Percentiles rank a stretch among this genome's conserved stretches.
Conservation (phyloP, 2,329 filamentous ascomycete species). For the Aspergillus sergii region DNA sequence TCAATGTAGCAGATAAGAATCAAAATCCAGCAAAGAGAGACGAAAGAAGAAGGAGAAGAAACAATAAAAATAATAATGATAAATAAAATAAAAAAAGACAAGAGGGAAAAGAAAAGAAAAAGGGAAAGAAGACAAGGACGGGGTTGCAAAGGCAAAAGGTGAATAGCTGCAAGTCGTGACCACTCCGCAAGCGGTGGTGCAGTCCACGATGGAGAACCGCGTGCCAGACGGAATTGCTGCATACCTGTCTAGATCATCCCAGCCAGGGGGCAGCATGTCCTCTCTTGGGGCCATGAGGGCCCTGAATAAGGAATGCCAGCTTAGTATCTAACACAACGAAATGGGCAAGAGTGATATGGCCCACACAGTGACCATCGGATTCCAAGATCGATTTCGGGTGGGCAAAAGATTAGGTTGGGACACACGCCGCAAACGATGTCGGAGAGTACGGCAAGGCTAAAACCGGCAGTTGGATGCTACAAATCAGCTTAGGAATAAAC, state of each 20-base stretch:
- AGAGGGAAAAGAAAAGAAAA: background rate
- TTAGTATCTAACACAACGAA: conserved; percentile 10
- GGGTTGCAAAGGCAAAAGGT: background rate
- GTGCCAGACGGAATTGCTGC: conserved; percentile 9
- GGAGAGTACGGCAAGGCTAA: conserved; percentile 19
- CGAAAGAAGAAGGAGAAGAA: conserved; percentile 34
- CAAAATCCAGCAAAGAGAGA: background rate
- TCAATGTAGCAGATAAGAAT: background rate
- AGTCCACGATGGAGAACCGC: background rate
- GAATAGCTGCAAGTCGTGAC: conserved; percentile 1
- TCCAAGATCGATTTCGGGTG: conserved; percentile 9
- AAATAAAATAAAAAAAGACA: background rate
- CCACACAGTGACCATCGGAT: conserved; percentile 12
- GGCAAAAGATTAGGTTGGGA: conserved; percentile 11
- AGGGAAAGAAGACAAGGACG: conserved; percentile 6
- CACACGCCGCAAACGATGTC: conserved; percentile 17
- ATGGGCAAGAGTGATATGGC: conserved; percentile 3
- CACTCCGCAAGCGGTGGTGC: conserved; percentile 1
- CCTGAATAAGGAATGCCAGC: conserved; percentile 38
- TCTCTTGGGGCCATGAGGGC: conserved; percentile 45
- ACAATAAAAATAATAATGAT: conserved; percentile 17
- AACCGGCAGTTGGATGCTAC: conserved; percentile 21
- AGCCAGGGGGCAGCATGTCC: conserved; percentile 44
- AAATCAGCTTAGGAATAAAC: conserved; percentile 5
- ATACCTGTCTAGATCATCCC: conserved; percentile 46